A percentile compares a stretch with the other conserved stretches of the same genome.
Conservation (phyloP, 2,329 filamentous ascomycete genomes). For the Fusarium sp. region DNA sequence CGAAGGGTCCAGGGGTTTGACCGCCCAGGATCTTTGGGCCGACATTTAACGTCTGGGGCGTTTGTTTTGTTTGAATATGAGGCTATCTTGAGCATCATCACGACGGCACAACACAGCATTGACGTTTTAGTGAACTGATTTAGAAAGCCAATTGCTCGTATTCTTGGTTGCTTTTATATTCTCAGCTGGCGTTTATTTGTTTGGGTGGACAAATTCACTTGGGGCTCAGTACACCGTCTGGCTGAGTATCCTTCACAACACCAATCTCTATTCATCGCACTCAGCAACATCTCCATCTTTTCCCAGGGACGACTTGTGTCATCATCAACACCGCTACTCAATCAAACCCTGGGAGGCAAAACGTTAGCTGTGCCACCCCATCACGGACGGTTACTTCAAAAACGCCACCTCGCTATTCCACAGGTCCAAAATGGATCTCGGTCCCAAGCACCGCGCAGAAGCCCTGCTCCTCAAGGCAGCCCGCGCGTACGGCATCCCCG, state of each 20-base stretch:
- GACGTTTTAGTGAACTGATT: background rate
- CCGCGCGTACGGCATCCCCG: constrained; percentile 47
- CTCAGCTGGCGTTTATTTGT: background rate
- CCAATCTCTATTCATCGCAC: background rate
- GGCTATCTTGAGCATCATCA: constrained; percentile 13
- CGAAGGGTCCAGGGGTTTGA: constrained; percentile 26
- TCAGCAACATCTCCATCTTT: background rate
- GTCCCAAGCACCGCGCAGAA: constrained; percentile 46
- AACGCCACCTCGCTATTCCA: constrained; percentile 50
- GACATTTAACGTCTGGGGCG: constrained; percentile 17
- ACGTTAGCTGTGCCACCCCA: constrained; percentile 37
- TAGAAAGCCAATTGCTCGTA: background rate
- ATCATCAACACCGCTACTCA: background rate
- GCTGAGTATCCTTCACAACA: background rate
- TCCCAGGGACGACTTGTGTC: background rate
- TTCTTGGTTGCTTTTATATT: background rate
- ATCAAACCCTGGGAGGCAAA: too few species aligned
- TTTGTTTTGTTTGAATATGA: constrained; percentile 36
- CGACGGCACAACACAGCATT: background rate
- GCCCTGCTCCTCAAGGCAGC: constrained; percentile 48
- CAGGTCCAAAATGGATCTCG: constrained; percentile 45
- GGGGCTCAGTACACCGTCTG: constrained; percentile 12
- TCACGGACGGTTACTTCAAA: constrained; percentile 32
- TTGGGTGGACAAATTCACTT: background rate
- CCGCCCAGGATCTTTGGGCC: constrained; percentile 41